These are phyloP conservation scores for Dioscorea alata DNA, from an alignment of 106 monocot genomes.

Conservation along the genomic window DNA sequence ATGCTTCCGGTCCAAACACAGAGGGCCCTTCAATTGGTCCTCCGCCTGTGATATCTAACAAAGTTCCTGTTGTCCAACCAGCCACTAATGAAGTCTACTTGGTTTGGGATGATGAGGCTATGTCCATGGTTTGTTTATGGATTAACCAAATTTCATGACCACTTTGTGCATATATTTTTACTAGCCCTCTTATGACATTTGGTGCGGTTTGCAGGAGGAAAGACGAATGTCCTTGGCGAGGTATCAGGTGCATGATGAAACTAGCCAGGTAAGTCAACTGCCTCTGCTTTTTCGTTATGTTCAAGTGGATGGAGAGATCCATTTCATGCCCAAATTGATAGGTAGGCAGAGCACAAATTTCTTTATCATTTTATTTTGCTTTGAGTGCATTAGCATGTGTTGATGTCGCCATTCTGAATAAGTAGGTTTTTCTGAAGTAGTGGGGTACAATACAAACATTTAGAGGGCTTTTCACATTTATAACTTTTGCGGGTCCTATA, in stretches of 20 bases:
- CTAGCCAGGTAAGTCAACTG: constrained; percentile 95
- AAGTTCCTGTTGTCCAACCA: constrained; percentile 45
- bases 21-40: constrained; percentile 78
- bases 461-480: neutral
- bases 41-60: constrained; percentile 88
- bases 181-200: neutral
- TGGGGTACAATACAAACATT: neutral
- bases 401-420: neutral
- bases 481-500: neutral
- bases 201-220: constrained; percentile 60
- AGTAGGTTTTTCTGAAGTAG: neutral
- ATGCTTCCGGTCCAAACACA: constrained; percentile 92
- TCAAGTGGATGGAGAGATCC: constrained; percentile 18
- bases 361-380: neutral
- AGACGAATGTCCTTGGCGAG: constrained; percentile 74
- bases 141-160: neutral
- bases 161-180: neutral
- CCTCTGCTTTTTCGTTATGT: constrained; percentile 15
- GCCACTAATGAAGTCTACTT: constrained; percentile 85
- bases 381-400: neutral
- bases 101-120: constrained; percentile 99
- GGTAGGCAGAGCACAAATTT: constrained; percentile 15
- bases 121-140: constrained; percentile 74
- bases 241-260: constrained; percentile 99
- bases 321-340: constrained; percentile 19